These are phyloP conservation scores for Botrytis cinerea DNA, from an alignment of 2,329 filamentous ascomycete genomes.

Conservation along the genomic window DNA sequence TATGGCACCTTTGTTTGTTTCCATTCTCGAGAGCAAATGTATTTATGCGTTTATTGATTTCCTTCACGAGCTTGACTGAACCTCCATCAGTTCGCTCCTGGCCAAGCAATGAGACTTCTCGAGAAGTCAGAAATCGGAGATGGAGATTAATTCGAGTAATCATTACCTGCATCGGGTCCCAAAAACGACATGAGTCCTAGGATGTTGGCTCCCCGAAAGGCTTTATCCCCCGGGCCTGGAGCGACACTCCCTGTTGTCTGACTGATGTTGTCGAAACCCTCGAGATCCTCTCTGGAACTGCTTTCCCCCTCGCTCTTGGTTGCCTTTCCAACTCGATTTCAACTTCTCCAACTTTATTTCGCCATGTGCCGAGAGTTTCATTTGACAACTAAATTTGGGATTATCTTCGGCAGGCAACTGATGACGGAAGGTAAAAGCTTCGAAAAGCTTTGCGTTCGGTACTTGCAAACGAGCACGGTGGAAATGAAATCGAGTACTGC, in stretches of 20 bases:
- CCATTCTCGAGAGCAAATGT: background rate
- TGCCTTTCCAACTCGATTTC: background rate
- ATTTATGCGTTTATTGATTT: background rate
- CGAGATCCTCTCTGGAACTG: background rate
- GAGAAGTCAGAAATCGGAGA: background rate
- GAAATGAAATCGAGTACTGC: background rate
- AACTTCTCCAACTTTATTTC: background rate
- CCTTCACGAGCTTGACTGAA: slow-evolving; percentile 1
- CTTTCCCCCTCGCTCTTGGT: background rate
- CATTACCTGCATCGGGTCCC: background rate
- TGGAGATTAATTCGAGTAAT: background rate
- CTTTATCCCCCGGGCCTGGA: background rate
- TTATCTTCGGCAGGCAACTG: background rate
- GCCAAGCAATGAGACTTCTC: background rate
- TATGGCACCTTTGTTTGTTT: background rate
- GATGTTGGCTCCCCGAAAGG: background rate
- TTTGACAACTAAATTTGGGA: too few species aligned
- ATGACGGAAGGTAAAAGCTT: background rate
- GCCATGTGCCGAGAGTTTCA: background rate
- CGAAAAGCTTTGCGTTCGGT: background rate
- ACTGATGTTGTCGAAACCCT: background rate
- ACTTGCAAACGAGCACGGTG: background rate
- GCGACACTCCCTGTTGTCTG: slow-evolving; percentile 6
- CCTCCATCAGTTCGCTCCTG: background rate
- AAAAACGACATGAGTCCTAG: background rate